Evolutionary conservation across 2,329 filamentous ascomycete species (phyloP), one percentile per base, ranked within the genome.

Genomic region (Trichoderma polysporum): DNA sequence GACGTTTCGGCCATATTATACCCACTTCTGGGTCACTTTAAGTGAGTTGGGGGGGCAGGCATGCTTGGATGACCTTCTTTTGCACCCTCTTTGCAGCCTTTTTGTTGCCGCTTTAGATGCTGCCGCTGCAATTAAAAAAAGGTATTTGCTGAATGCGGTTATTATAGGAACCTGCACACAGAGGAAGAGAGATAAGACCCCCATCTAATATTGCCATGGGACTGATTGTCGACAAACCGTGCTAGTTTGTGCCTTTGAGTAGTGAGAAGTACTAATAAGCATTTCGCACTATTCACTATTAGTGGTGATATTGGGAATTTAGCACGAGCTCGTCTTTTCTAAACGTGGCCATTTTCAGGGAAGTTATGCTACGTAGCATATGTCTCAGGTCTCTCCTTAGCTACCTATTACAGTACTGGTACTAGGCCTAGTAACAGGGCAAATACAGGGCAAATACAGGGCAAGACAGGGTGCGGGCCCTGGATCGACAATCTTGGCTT

Each of bases 331-430:
- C 4, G 54, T 58, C 54, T 29, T 19, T 39, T 29, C 13, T n/a
- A 45, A 45, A 29, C 54, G 31, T 29, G 54, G 10, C 4, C 25
- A 58, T 45, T 58, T 31, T 19, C 25, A 60, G 41, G 3, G 25
- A 27, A 19, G 27, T 8, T 25, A 64, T 56, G 60, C 60, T 45
- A 64, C 49, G 49, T 63, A 54, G 52, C 50, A 63, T 63, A 49
- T 54, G 49, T 52, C 10, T 13, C 39, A 29, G 31, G 19, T 39
- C n/a, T 31, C 13, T 22, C 29, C 47, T 29, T 62, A 50, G 47
- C 33, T 22, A 15, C 53, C 15, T 7, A n/a, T 37, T 22, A 56
- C 19, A n/a, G n/a, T 39, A 31, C 15, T 2, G 17, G 19, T 27
- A 39, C 53, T 35, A n/a, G 41, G 41, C n/a, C n/a, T n/a, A n/a